Evolutionary conservation across 2,329 filamentous ascomycete species (phyloP), one percentile per base, ranked within the genome.

Genomic region (Penicillium sp.): DNA sequence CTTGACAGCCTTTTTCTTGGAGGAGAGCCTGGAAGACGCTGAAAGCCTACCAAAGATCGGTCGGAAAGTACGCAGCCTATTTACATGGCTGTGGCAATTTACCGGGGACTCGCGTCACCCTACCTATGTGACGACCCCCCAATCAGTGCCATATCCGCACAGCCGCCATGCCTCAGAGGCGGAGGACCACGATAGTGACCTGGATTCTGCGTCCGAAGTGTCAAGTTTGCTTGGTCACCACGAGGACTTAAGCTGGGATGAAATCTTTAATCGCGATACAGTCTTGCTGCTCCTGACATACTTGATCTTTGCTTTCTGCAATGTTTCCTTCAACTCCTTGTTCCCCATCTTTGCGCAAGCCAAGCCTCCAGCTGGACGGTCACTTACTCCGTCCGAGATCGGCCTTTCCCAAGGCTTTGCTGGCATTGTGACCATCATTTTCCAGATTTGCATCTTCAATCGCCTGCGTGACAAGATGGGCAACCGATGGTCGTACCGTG

Each of bases 271-370:
- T 66, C 82, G 86, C 53, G 92, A 94, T 55, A 96, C 92, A 0
- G 71, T 97, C 11, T 78, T 95, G 3, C 82, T 99, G 0, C 82
- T 99, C 5, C 71, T 84, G 48, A 95, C 92, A 0, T 97, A 96
- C 67, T 83, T 97, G 41, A 88, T 97, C 46, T 99, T 97, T 69
- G 92, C 97, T 67, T 81, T 99, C 5, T 87, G 89, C 56, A 97
- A 97, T 72, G 91, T 97, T 61, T 92, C 91, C 3, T 99, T 92
- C 81, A 97, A 96, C 74, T 93, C 90, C 16, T 79, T 99, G 0
- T 99, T 95, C 66, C 94, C 94, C 1, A 93, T 97, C 50, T 99
- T 97, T 65, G 90, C 88, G 0, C 87, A 92, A 50, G 86, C 88
- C 0, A 73, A 82, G 0, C 80, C 86, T 0, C 94, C 94, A 0